Base-by-base conservation (phyloP, 176 grass and related monocot species). In the Triticum dicoccoides region DNA sequence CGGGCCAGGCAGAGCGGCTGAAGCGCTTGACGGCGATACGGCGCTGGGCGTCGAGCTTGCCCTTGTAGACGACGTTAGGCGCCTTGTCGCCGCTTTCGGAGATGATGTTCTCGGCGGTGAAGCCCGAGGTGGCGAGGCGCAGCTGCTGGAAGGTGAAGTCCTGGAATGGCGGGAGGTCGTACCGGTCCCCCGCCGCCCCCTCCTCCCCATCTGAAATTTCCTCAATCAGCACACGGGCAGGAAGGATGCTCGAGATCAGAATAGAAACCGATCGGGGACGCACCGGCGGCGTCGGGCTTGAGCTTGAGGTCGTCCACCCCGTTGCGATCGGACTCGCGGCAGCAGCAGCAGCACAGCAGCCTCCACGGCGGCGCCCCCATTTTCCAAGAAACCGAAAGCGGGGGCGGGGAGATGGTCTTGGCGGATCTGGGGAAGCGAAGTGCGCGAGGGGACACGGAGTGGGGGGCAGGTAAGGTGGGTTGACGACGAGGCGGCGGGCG, bases 81-180 rank as follows among this genome's bases (percentile, higher is more conserved):
- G 91, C 87, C 84, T 92, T 92, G 87, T 89, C 91, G 25, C 87
- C 84, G 24, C 89, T 80, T 17, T 92, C 91, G 0, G 91, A 89
- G 32, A 92, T 80, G 33, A 92, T 89, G 17, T 79, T 68, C 18
- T 92, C 84, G 6, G 71, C 65, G 42, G 91, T 78, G 80, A 92
- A 92, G 75, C 91, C 87, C 4, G 86, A 80, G 4, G 91, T 92
- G 32, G 91, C 87, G 20, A 80, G 83, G 42, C 82, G 84, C 30
- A 89, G 73, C 45, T 92, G 83, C 13, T 89, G 80, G 23, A 87
- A 66, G 38, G 79, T 76, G 84, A 79, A 92, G 76, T 92, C 87
- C 34, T 63, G 37, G 65, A 92, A 92, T 1, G 70, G 63, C 44
- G 64, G 82, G 51, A 83, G 77, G 61, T 23, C 78, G 11, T 85